phyloP scores from a whole-genome alignment of 208 protist genomes.

The Angomonas deanei region DNA sequence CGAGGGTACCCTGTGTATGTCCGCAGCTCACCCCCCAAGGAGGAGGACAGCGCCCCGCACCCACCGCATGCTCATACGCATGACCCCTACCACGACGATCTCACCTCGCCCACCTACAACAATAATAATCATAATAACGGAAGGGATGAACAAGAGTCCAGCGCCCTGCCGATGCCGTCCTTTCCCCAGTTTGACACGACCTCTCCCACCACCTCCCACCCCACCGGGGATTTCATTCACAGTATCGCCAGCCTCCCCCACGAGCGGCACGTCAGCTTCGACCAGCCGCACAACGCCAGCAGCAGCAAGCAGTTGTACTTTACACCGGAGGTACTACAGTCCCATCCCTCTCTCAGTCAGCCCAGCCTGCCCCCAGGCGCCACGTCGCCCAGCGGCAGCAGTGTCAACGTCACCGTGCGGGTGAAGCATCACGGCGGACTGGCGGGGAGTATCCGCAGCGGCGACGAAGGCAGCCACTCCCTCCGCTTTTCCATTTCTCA shows the following conservation, averaged over 20 bases:
- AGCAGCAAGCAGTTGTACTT: background rate
- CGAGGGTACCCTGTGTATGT: no score
- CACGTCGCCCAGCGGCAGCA: background rate
- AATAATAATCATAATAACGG: conserved; percentile 6
- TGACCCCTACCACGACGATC: no score
- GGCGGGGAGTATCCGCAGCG: background rate
- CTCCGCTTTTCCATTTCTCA: background rate
- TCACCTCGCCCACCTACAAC: no score
- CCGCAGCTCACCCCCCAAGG: background rate
- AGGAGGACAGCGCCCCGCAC: no score
- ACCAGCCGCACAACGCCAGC: background rate
- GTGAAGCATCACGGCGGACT: conserved; percentile 18
- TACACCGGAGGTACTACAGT: background rate
- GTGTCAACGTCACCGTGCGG: conserved; percentile 24
- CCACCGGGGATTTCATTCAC: background rate
- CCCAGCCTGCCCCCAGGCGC: background rate
- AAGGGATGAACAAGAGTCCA: background rate
- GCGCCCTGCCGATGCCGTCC: background rate
- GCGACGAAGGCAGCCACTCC: background rate
- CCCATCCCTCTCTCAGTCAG: background rate
- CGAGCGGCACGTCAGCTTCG: conserved; percentile 1
- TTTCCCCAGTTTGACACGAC: background rate
- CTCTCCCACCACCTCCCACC: background rate
- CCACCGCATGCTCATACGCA: no score
- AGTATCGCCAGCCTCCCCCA: background rate